Conservation (phyloP, 768 basidiomycete species). For the Lactarius deliciosus region DNA sequence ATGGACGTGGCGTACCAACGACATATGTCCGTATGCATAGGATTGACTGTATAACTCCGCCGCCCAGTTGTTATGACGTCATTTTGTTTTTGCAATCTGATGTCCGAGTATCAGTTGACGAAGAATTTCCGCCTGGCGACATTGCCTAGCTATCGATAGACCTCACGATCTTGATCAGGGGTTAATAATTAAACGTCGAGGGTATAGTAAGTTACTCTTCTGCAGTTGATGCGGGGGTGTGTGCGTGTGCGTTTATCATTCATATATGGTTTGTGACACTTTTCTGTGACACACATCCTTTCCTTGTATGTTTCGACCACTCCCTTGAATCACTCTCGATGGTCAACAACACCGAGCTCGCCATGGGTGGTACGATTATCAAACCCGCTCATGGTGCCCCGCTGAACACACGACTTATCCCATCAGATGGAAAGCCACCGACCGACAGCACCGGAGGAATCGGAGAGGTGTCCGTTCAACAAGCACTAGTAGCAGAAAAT, state of each 20-base stretch:
- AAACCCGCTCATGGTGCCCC: background rate
- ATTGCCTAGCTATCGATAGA: background rate
- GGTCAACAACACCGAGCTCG: constrained; percentile 9
- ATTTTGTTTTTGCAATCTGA: background rate
- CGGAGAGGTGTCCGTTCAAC: background rate
- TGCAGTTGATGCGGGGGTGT: background rate
- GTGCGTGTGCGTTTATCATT: background rate
- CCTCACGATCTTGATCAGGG: background rate
- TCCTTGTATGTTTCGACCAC: background rate
- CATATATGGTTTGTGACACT: background rate
- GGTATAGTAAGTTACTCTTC: background rate
- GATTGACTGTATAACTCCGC: background rate
- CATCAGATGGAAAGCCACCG: constrained; percentile 14
- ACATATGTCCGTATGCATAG: background rate
- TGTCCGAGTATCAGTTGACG: background rate
- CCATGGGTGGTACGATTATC: constrained; percentile 5
- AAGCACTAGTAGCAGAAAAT: background rate
- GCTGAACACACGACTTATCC: background rate
- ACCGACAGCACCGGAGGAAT: constrained; percentile 3
- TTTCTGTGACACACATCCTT: background rate
- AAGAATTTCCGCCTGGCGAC: background rate
- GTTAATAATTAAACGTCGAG: background rate
- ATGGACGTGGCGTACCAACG: background rate
- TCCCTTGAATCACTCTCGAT: constrained; percentile 8
- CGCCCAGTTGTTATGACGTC: constrained; percentile 9